A percentile compares a stretch with the other conserved stretches of the same genome.
Conservation (phyloP, 768 basidiomycete genomes). For the Lactifluus piperatus region DNA sequence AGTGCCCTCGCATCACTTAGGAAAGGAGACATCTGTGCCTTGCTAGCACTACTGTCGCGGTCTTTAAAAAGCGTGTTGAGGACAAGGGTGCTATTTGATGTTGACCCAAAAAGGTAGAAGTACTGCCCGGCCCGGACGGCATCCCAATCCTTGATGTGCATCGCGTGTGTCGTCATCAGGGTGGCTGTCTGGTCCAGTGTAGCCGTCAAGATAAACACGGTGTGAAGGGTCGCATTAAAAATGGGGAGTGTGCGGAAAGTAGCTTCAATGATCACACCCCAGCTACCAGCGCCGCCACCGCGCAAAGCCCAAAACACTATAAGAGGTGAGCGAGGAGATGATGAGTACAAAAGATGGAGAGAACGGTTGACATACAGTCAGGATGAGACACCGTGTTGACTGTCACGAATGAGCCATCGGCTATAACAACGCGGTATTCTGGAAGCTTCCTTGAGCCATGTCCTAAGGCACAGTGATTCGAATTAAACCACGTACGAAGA, state of each 20-base stretch:
- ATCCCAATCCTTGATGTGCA: no score
- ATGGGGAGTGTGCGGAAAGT: no score
- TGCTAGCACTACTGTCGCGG: constrained; percentile 17
- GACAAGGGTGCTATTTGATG: constrained; percentile 1
- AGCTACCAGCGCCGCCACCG: no score
- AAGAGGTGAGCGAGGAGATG: neutral
- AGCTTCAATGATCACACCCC: no score
- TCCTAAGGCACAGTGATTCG: constrained; percentile 5
- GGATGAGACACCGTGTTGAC: no score
- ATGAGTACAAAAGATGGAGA: neutral
- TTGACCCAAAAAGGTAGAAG: constrained; percentile 25
- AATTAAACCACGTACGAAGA: no score
- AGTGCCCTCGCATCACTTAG: constrained; percentile 9
- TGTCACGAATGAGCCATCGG: no score
- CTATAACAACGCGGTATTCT: constrained; percentile 10
- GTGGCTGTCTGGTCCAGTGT: constrained; percentile 33
- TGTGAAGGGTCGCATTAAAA: no score
- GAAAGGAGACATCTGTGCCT: constrained; percentile 10
- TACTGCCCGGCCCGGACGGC: constrained; percentile 12
- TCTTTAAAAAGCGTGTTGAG: constrained; percentile 21
- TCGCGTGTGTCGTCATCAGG: constrained; percentile 25
- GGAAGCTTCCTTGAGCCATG: neutral
- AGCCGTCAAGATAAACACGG: constrained; percentile 24
- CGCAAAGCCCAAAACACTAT: constrained; percentile 22
- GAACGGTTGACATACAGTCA: constrained; percentile 1